These are phyloP conservation scores for Citrullus colocynthis DNA, from an alignment of 306 rosid genomes.

Conservation along the genomic window DNA sequence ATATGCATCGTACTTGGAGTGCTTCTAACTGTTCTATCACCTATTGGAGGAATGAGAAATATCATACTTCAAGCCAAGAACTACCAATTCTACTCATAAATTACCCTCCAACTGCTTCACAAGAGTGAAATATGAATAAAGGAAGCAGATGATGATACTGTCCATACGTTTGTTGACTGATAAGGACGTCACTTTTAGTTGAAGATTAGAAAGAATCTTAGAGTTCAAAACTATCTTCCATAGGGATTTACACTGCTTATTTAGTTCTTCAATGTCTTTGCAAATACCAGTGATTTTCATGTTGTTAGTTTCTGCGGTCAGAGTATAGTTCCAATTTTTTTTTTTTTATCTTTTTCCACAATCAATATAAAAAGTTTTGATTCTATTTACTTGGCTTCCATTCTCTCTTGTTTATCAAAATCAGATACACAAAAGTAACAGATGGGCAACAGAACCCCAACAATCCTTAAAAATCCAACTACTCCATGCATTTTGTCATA, in stretches of 20 bases:
- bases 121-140: not conserved
- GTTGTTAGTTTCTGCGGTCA: not conserved
- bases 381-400: not conserved
- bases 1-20: constrained; percentile 57
- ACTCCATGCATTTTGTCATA: not conserved
- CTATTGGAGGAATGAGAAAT: constrained; percentile 69
- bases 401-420: not conserved
- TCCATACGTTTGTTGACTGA: not conserved
- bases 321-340: not conserved
- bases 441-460: not conserved
- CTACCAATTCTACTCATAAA: constrained; percentile 49
- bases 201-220: not conserved
- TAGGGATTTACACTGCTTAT: not conserved
- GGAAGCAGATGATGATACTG: not conserved
- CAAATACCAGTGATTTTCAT: not conserved
- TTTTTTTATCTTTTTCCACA: not conserved
- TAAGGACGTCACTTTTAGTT: not conserved
- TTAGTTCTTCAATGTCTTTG: not conserved
- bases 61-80: constrained; percentile 45
- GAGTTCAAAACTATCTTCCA: not conserved
- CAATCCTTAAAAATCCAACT: not conserved
- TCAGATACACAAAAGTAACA: not conserved
- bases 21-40: constrained; percentile 43
- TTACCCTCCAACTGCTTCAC: not conserved
- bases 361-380: not conserved